Evolutionary conservation across 495 filamentous ascomycete genomes (phyloP).

Genomic region (Penicillium manginii): DNA sequence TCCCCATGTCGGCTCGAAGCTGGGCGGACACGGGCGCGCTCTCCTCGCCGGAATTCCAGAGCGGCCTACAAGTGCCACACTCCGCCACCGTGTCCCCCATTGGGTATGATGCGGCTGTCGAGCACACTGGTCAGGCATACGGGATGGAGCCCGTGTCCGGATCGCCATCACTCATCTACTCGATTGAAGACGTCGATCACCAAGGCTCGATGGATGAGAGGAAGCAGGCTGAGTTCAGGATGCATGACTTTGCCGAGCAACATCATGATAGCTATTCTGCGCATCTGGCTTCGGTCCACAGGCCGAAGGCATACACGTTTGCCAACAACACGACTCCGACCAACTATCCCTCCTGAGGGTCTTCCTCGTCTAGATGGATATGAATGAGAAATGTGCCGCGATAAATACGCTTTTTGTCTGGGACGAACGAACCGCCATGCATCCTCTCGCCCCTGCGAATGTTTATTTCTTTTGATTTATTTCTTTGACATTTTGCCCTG

Average conservation of each 20-base stretch:
- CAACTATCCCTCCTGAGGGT: constrained; percentile 35
- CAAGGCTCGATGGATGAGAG: constrained; percentile 32
- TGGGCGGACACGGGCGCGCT: constrained; percentile 47
- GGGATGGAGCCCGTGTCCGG: constrained; percentile 33
- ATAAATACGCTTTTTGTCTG: constrained; percentile 30
- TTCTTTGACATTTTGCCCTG: too few species aligned
- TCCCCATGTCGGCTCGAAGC: constrained; percentile 42
- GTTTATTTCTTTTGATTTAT: constrained; percentile 13
- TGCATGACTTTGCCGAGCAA: constrained; percentile 50
- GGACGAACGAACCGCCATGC: constrained; percentile 30
- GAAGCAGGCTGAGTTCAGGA: constrained; percentile 46
- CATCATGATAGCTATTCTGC: constrained; percentile 45
- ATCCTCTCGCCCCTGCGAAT: constrained; percentile 18
- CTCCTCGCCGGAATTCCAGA: constrained; percentile 46
- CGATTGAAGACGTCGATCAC: constrained; percentile 41
- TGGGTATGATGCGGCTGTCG: constrained; percentile 35
- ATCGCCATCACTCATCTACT: constrained; percentile 43
- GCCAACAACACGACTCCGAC: constrained; percentile 44
- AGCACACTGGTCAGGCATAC: constrained; percentile 30
- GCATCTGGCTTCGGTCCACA: constrained; percentile 41
- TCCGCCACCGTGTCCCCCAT: constrained; percentile 42
- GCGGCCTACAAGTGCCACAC: constrained; percentile 37
- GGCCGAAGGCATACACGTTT: constrained; percentile 50
- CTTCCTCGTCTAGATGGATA: constrained; percentile 20
- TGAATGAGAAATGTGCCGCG: constrained; percentile 35